Conservation (phyloP, 2,329 filamentous ascomycete species). For the Chrysoporthe austroafricana region DNA sequence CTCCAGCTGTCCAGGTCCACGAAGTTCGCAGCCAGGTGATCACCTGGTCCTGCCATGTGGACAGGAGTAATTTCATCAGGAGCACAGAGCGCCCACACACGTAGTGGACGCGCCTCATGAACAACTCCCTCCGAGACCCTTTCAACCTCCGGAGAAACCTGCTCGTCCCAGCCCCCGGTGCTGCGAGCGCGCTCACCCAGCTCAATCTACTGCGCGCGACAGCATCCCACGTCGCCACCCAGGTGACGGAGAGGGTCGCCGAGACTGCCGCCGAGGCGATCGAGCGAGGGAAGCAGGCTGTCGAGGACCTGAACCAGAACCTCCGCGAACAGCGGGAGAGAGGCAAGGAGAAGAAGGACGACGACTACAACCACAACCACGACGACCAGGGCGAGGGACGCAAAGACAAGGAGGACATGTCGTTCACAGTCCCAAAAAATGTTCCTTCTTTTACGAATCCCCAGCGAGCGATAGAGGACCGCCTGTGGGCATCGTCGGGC, state of each 20-base stretch:
- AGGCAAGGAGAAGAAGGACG: conserved; percentile 31
- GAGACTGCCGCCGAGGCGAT: conserved; percentile 52
- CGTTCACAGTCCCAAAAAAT: conserved; percentile 70
- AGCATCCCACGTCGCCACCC: conserved; percentile 48
- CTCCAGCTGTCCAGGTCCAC: conserved; percentile 4
- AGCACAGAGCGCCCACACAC: conserved; percentile 12
- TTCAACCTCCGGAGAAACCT: conserved; percentile 42
- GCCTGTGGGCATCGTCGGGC: conserved; percentile 62
- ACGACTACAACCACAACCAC: conserved; percentile 24
- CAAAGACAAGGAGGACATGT: conserved; percentile 50
- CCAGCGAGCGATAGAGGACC: conserved; percentile 68
- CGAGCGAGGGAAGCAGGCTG: conserved; percentile 52
- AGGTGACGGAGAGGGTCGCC: conserved; percentile 35
- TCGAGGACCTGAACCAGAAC: conserved; percentile 41
- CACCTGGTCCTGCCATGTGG: conserved; percentile 23
- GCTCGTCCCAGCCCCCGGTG: conserved; percentile 45
- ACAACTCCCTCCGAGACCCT: conserved; percentile 30
- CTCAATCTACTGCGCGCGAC: conserved; percentile 53
- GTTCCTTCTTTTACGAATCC: conserved; percentile 70
- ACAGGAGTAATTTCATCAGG: conserved; percentile 3
- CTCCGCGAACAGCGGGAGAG: conserved; percentile 27
- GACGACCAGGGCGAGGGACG: conserved; percentile 15
- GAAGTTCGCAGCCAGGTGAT: conserved; percentile 7
- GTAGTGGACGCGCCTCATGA: conserved; percentile 25
- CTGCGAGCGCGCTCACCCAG: conserved; percentile 33